Base-by-base conservation (phyloP, 495 filamentous ascomycete species). In the Xylaria palmicola region DNA sequence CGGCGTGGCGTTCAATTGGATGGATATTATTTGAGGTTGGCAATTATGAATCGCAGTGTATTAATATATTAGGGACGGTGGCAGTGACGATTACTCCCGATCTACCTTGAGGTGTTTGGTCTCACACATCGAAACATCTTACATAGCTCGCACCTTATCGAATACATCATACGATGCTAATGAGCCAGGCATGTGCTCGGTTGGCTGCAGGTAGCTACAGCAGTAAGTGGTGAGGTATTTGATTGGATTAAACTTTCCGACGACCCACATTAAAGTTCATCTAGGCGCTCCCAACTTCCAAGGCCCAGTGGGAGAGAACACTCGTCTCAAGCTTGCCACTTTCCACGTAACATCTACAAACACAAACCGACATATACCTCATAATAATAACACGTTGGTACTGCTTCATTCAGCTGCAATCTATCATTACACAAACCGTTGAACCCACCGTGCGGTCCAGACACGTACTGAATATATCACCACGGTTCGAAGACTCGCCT, bases 121-220 rank as follows among this genome's bases (percentile, higher is more conserved):
- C 29, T 55, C 19, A 29, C 29, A 41, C n/a, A 41, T 55, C 37
- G 9, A 17, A 40, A 27, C 19, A 45, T 48, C n/a, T 6, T 6
- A 47, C 17, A 15, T 36, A 57, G n/a, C 7, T 45, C 10, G 40
- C 26, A 47, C 7, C 53, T 24, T 50, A 41, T 59, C 56, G 15
- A 59, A 44, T 29, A 59, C 56, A 59, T 59, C 56, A 59, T 59
- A 57, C 26, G 53, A 56, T 56, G 53, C 26, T 9, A 44, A 44
- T 39, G 34, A n/a, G 15, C 24, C 39, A 15, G 2, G 26, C 24
- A 50, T 41, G 34, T 50, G 26, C 9, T 17, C 36, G 34, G 43
- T 30, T 58, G 55, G 32, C n/a, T n/a, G 32, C 19, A 4, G 4
- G 41, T 0, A 39, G 32, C 32, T 36, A 44, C 22, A 4, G 15